Evolutionary conservation across 2,329 filamentous ascomycete genomes (phyloP), one percentile per base, ranked within the genome.

Genomic region (Penicillium sp.): DNA sequence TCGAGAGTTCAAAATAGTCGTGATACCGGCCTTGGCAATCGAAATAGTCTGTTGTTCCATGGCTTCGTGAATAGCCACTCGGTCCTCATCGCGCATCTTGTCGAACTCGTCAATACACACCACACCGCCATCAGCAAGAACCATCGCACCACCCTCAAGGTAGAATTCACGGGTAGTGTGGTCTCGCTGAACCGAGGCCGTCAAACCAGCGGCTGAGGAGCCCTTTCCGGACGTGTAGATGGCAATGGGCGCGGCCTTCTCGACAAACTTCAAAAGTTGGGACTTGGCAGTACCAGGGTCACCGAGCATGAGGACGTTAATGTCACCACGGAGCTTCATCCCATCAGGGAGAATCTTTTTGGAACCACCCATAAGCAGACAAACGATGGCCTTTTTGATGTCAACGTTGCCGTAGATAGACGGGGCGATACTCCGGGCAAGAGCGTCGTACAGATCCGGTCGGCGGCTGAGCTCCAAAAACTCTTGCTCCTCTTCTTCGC

Each of bases 21-120:
- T 99, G 72, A 99, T 99, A 69, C 95, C 95, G 0, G 95, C 95
- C 79, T 99, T 98, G 64, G 95, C 95, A 69, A 99, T 98, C 11
- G 95, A 98, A 61, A 99, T 99, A 0, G 95, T 99, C 77, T 99
- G 95, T 79, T 99, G 95, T 75, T 99, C 95, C 95, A 99, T 99
- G 59, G 95, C 95, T 84, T 99, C 95, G 82, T 99, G 95, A 66
- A 99, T 99, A 2, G 95, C 95, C 6, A 98, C 95, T 68, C 95
- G 86, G 70, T 99, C 95, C 76, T 99, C 95, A 73, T 99, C 95
- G 62, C 95, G 86, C 95, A 99, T 99, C 82, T 99, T 99, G 81
- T 99, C 95, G 73, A 99, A 99, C 78, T 99, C 95, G 73, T 99
- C 95, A 68, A 99, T 99, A 77, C 95, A 98, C 10, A 98, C 95